These are phyloP conservation scores for Austroboletus eburneus DNA, from an alignment of 768 basidiomycete genomes.

Conservation along the genomic window DNA sequence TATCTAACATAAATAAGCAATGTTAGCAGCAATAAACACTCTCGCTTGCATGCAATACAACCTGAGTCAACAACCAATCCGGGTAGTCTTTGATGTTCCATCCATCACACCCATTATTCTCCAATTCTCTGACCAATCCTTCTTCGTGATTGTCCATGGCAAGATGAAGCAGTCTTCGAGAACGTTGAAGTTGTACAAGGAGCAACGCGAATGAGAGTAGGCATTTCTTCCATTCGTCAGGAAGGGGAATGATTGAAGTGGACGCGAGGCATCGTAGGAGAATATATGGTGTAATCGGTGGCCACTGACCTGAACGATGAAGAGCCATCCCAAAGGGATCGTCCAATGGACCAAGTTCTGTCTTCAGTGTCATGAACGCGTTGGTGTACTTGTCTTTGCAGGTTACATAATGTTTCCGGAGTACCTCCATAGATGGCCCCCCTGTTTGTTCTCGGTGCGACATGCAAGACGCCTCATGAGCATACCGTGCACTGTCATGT, in stretches of 20 bases:
- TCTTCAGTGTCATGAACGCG: background rate
- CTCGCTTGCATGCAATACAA: conserved; percentile 3
- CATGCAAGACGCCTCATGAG: background rate
- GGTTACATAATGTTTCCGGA: background rate
- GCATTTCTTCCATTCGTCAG: background rate
- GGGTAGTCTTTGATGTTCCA: conserved; percentile 15
- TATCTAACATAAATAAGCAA: conserved; percentile 28
- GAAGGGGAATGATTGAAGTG: conserved; percentile 4
- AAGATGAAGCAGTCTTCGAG: conserved; percentile 18
- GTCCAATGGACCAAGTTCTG: background rate
- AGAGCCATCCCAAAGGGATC: conserved; percentile 5
- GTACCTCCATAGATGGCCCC: background rate
- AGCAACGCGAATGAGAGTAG: conserved; percentile 25
- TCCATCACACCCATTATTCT: conserved; percentile 13
- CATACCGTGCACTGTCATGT: background rate
- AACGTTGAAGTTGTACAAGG: background rate
- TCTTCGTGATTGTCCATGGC: conserved; percentile 17
- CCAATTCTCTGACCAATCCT: conserved; percentile 26
- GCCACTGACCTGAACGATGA: conserved; percentile 5
- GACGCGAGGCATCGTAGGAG: conserved; percentile 28
- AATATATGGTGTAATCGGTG: conserved; percentile 13
- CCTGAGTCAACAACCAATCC: conserved; percentile 43
- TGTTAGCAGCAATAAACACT: background rate
- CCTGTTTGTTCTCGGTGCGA: background rate
- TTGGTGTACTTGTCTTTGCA: background rate